phyloP scores from a whole-genome alignment of 768 basidiomycete genomes.

The Rhodotorula toruloides region DNA sequence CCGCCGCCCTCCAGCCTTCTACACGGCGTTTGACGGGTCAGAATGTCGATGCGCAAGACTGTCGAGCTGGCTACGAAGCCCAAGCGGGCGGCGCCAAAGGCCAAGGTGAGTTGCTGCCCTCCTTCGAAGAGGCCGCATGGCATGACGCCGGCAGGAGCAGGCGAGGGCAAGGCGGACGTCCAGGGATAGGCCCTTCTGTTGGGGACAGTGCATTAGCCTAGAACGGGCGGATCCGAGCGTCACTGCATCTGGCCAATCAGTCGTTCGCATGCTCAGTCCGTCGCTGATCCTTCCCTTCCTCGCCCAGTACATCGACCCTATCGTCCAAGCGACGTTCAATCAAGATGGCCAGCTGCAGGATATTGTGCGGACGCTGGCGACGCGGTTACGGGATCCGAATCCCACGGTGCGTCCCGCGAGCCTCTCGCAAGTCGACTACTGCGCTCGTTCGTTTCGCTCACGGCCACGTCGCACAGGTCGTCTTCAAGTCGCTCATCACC shows the following conservation, averaged over 20 bases:
- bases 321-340: conserved; percentile 93
- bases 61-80: conserved; percentile 97
- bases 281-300: not conserved
- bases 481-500: conserved; percentile 95
- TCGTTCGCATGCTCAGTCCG: not conserved
- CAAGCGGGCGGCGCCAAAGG: conserved; percentile 88
- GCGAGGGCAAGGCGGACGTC: too few species aligned
- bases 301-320: conserved; percentile 83
- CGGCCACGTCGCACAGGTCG: conserved; percentile 56
- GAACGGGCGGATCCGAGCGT: too few species aligned
- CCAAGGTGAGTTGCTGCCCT: conserved; percentile 60
- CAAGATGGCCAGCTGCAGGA: conserved; percentile 90
- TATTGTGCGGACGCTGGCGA: conserved; percentile 79
- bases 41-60: conserved; percentile 54
- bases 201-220: too few species aligned
- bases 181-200: too few species aligned
- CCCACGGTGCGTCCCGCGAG: conserved; percentile 61
- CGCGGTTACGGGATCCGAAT: conserved; percentile 84
- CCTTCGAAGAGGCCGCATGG: not conserved
- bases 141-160: too few species aligned
- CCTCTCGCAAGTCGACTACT: not conserved
- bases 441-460: not conserved
- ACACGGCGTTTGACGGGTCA: not conserved
- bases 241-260: not conserved
- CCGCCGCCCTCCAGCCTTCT: not conserved